phyloP scores from a whole-genome alignment of 345 rosid genomes.

The Sonneratia caseolaris region DNA sequence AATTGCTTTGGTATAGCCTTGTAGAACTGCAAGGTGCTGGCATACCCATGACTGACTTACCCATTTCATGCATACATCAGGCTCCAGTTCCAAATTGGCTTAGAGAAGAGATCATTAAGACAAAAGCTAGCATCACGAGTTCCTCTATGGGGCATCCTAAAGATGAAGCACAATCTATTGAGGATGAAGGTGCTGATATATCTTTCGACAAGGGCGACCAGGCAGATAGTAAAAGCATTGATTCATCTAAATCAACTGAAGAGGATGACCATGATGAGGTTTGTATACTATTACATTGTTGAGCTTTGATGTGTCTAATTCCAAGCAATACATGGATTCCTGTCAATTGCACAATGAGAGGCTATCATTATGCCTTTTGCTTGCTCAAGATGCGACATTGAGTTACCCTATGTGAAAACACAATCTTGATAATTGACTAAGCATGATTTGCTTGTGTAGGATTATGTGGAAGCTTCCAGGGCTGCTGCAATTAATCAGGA shows the following conservation, averaged over 20 bases:
- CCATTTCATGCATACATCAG: constrained; percentile 34
- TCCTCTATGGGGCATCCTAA: constrained; percentile 49
- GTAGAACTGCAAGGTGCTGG: background rate
- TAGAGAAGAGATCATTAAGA: constrained; percentile 85
- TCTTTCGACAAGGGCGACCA: constrained; percentile 41
- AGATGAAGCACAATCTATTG: constrained; percentile 46
- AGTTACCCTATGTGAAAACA: background rate
- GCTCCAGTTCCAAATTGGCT: constrained; percentile 95
- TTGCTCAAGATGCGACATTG: background rate
- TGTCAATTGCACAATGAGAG: background rate
- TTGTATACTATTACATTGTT: constrained; percentile 10
- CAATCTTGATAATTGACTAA: background rate
- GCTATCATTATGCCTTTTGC: background rate
- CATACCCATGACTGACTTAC: constrained; percentile 12
- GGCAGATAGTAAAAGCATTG: constrained; percentile 54
- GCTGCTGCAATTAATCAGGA: constrained; percentile 73
- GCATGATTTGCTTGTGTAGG: constrained; percentile 40
- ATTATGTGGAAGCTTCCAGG: constrained; percentile 63
- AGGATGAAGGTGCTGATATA: constrained; percentile 49
- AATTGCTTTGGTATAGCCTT: constrained; percentile 3
- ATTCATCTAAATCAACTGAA: constrained; percentile 66
- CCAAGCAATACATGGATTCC: background rate
- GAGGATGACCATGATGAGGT: constrained; percentile 89
- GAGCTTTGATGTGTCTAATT: background rate
- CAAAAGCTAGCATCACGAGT: constrained; percentile 55